Percentiles rank a stretch among this genome's conserved stretches.
These are phyloP conservation scores for Nicotiana sylvestris DNA, from an alignment of 257 asterid species.

Conservation along the genomic window DNA sequence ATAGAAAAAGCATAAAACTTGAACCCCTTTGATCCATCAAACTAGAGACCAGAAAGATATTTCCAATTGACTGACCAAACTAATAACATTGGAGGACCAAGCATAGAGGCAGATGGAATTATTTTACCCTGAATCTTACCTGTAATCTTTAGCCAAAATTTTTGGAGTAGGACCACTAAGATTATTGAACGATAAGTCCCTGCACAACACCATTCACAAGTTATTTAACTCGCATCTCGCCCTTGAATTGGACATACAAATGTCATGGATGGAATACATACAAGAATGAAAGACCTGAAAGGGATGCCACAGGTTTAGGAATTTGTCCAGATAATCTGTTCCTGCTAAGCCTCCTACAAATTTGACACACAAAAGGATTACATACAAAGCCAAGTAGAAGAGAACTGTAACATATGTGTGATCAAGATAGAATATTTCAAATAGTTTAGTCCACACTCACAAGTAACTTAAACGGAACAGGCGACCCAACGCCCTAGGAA, in stretches of 20 bases:
- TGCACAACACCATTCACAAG: conserved; percentile 29
- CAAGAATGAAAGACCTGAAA: conserved; percentile 85
- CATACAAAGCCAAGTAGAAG: conserved; percentile 9
- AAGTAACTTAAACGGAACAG: conserved; percentile 57
- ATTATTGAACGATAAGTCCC: conserved; percentile 88
- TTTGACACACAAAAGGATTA: conserved; percentile 15
- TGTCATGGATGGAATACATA: conserved; percentile 45
- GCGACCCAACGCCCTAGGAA: conserved; percentile 72
- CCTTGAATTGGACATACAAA: background rate
- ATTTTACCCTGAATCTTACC: conserved; percentile 35
- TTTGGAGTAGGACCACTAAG: conserved; percentile 79
- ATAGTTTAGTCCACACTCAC: conserved; percentile 41
- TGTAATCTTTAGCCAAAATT: conserved; percentile 82
- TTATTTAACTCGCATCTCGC: conserved; percentile 4
- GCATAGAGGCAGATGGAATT: background rate
- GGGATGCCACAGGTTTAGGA: conserved; percentile 66
- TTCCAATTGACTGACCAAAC: background rate
- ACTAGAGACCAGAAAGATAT: background rate
- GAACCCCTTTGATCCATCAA: background rate
- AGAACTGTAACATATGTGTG: background rate
- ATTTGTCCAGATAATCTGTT: conserved; percentile 80
- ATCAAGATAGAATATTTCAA: background rate
- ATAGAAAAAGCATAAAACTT: background rate
- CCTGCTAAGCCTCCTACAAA: conserved; percentile 73
- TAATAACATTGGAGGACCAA: background rate